phyloP scores from a whole-genome alignment of 1,284 basidiomycete species.

The Ceratobasidium sp. region DNA sequence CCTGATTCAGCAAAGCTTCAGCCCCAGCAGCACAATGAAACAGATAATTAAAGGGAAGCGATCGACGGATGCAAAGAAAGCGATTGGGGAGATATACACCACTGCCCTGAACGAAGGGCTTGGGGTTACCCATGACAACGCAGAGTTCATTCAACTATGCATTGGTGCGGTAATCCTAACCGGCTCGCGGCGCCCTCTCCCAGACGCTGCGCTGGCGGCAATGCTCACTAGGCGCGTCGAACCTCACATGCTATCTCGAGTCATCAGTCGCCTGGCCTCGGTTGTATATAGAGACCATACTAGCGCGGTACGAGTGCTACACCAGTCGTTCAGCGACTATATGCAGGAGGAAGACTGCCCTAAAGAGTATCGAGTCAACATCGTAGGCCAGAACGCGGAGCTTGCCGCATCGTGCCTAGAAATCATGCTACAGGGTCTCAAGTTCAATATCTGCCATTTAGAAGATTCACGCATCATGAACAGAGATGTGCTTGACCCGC shows the following conservation, averaged over 20 bases:
- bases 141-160: background rate
- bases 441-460: slow-evolving; percentile 26
- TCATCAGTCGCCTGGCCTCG: background rate
- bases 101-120: slow-evolving; percentile 23
- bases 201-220: background rate
- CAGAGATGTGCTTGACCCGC: background rate
- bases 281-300: background rate
- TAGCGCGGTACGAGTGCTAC: slow-evolving; percentile 15
- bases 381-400: background rate
- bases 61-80: background rate
- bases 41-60: slow-evolving; percentile 2
- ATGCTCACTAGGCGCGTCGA: background rate
- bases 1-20: slow-evolving; percentile 5
- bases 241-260: background rate
- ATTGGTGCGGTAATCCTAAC: background rate
- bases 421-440: slow-evolving; percentile 4
- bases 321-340: slow-evolving; percentile 26
- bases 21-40: slow-evolving; percentile 15
- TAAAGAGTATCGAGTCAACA: background rate
- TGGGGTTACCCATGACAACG: background rate
- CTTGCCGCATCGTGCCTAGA: slow-evolving; percentile 2
- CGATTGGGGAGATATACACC: slow-evolving; percentile 22
- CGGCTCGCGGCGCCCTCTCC: slow-evolving; percentile 1
- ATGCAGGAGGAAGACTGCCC: background rate
- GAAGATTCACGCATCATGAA: background rate